Conservation (phyloP, 805 yeast species). For the Ogataea angusta region DNA sequence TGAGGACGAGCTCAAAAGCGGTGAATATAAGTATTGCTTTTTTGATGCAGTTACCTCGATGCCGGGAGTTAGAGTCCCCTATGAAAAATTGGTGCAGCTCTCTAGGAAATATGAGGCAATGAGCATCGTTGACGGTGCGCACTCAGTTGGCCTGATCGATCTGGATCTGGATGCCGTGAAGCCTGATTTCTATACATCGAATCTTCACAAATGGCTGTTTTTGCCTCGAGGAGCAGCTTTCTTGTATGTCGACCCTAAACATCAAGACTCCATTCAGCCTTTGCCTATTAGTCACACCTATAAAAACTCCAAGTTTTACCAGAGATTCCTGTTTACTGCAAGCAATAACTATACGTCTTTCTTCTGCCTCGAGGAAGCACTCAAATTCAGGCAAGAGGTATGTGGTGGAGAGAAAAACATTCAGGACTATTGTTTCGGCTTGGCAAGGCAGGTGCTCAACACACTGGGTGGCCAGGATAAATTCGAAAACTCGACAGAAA, state of each 20-base stretch:
- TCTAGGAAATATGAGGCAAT: conserved; percentile 46
- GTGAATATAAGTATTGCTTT: conserved; percentile 40
- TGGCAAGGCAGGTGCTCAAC: conserved; percentile 45
- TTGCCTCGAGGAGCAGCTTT: conserved; percentile 58
- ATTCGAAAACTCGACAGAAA: conserved; percentile 35
- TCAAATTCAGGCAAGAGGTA: conserved; percentile 47
- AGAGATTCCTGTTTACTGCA: conserved; percentile 50
- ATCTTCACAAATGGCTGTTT: conserved; percentile 68
- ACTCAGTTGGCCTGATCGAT: conserved; percentile 54
- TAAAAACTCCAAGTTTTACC: conserved; percentile 36
- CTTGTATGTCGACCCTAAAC: conserved; percentile 51
- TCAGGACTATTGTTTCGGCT: conserved; percentile 40
- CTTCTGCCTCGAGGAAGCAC: conserved; percentile 44
- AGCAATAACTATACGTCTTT: conserved; percentile 46
- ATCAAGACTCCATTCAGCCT: conserved; percentile 50
- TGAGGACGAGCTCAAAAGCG: conserved; percentile 29
- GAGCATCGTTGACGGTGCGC: conserved; percentile 72
- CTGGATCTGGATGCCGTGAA: conserved; percentile 38
- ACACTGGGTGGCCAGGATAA: conserved; percentile 38
- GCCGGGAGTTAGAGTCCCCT: conserved; percentile 65
- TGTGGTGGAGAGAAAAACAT: conserved; percentile 63
- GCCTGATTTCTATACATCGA: conserved; percentile 62
- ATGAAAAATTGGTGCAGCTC: conserved; percentile 40
- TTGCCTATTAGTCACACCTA: conserved; percentile 56
- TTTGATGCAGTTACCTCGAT: conserved; percentile 59